Base-by-base conservation (phyloP, 2,329 filamentous ascomycete species). In the Phialocephala subalpina region DNA sequence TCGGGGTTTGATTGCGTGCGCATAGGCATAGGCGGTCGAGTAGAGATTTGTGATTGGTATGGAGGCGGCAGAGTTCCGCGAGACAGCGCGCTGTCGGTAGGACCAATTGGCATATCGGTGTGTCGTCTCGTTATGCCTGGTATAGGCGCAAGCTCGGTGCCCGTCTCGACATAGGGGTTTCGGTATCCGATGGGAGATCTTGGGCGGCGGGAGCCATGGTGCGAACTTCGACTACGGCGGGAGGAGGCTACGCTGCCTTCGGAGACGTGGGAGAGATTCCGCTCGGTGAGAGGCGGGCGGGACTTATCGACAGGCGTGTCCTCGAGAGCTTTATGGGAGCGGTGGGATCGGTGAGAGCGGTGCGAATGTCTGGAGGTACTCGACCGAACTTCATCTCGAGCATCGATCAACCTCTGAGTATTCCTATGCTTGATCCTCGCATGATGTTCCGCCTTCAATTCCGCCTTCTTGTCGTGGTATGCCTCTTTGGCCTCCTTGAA, bases 401-500 rank as follows among this genome's bases (percentile, higher is more conserved):
- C 80, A 67, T 85, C 61, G 12, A 72, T 49, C 3, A 75, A 64
- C 82, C 83, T 90, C 69, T 90, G 86, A 62, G 90, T 84, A 70
- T 85, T 81, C 71, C 82, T 85, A 71, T 89, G 86, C 59, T 84
- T 82, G 47, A 83, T 75, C 68, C 84, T 83, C 45, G 82, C 82
- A 74, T 90, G 89, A 73, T 89, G 86, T 71, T 92, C 88, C 22
- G 90, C 88, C 77, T 89, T 89, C 73, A 97, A 86, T 72, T 94
- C 89, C 7, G 92, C 91, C 78, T 97, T 97, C 76, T 92, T 92
- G 75, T 97, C 93, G 64, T 90, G 86, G 80, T 98, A 98, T 65
- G 92, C 92, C 62, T 90, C 88, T 77, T 93, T 93, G 69, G 94
- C 95, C 77, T 97, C 94, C 78, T 93, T 97, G 84, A 97, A 97